Conservation (phyloP, 1,284 basidiomycete genomes). For the Fomitopsis pinicola region DNA sequence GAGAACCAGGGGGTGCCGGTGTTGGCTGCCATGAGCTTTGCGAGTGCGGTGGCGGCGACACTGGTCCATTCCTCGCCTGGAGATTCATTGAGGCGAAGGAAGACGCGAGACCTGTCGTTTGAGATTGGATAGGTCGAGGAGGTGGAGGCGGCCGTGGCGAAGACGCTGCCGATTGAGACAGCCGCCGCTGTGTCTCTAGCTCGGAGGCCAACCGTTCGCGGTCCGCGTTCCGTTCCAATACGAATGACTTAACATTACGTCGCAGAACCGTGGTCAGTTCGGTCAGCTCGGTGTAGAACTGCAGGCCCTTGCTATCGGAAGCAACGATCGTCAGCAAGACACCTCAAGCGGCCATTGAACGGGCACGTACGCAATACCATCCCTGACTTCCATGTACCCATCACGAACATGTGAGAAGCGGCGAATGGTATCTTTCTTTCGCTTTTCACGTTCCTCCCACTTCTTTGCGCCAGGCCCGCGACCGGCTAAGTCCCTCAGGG, state of each 20-base stretch:
- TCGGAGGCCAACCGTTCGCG: constrained; percentile 66
- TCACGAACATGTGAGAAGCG: constrained; percentile 76
- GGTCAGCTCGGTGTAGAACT: constrained; percentile 85
- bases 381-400: constrained; percentile 81
- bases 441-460: constrained; percentile 77
- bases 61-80: constrained; percentile 23
- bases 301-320: constrained; percentile 69
- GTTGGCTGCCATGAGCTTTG: constrained; percentile 21
- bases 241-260: constrained; percentile 59
- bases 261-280: constrained; percentile 61
- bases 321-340: constrained; percentile 5
- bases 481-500: constrained; percentile 67
- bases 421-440: constrained; percentile 69
- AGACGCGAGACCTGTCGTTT: constrained; percentile 37
- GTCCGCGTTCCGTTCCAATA: constrained; percentile 65
- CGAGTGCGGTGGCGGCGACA: constrained; percentile 30
- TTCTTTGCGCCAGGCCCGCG: constrained; percentile 68
- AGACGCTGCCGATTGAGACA: constrained; percentile 39
- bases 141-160: constrained; percentile 42
- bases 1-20: constrained; percentile 20
- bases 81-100: constrained; percentile 55
- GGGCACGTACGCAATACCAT: constrained; percentile 71
- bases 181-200: constrained; percentile 66
- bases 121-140: constrained; percentile 27
- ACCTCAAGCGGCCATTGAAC: not conserved